These are phyloP conservation scores for Selaginella moellendorffii DNA, from an alignment of 75 land plant species.

Conservation along the genomic window DNA sequence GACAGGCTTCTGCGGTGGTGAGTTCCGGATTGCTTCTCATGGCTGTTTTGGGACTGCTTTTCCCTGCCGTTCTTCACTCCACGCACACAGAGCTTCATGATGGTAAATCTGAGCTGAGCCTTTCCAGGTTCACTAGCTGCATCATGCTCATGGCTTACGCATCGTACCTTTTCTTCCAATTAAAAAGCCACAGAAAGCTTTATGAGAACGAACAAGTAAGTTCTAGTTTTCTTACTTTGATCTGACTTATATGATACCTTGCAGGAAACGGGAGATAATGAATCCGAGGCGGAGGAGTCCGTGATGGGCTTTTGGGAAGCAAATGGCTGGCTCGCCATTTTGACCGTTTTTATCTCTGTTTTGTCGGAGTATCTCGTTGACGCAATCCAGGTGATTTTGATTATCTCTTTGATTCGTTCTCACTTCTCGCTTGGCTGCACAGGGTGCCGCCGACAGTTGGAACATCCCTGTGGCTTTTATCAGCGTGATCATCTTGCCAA, in stretches of 20 bases:
- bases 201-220: slow-evolving; percentile 30
- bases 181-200: slow-evolving; percentile 46
- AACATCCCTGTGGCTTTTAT: slow-evolving; percentile 62
- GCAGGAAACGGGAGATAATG: slow-evolving; percentile 19
- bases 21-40: slow-evolving; percentile 81
- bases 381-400: slow-evolving; percentile 47
- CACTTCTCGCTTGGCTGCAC: background rate
- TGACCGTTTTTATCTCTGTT: slow-evolving; percentile 63
- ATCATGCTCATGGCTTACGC: slow-evolving; percentile 88
- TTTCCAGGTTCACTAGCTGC: slow-evolving; percentile 87
- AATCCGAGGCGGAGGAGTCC: slow-evolving; percentile 32
- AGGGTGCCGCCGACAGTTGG: slow-evolving; percentile 82
- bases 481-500: slow-evolving; percentile 76
- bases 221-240: background rate
- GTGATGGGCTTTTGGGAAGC: slow-evolving; percentile 48
- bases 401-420: background rate
- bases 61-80: slow-evolving; percentile 85
- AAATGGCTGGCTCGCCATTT: slow-evolving; percentile 47
- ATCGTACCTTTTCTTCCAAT: slow-evolving; percentile 62
- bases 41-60: slow-evolving; percentile 90
- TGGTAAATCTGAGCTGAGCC: slow-evolving; percentile 62
- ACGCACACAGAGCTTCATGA: slow-evolving; percentile 70
- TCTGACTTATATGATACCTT: too few relatives aligned
- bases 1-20: slow-evolving; percentile 62
- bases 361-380: slow-evolving; percentile 64